These are phyloP conservation scores for Stagonosporopsis cucurbitacearum DNA, from an alignment of 2,329 filamentous ascomycete species.

Conservation along the genomic window DNA sequence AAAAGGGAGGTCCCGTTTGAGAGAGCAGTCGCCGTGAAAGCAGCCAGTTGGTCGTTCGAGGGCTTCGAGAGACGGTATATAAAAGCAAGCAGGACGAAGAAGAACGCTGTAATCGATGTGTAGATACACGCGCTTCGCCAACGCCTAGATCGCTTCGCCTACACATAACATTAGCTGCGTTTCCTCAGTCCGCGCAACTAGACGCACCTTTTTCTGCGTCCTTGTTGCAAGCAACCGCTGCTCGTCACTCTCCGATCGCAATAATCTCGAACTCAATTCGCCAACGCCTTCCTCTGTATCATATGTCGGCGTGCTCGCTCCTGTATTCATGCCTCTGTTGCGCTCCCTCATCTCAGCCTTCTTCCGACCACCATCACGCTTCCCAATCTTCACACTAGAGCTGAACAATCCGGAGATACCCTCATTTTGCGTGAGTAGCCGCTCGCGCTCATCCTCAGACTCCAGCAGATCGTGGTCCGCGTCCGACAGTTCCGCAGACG, in stretches of 20 bases:
- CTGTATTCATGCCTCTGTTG: slow-evolving; percentile 61
- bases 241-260: slow-evolving; percentile 53
- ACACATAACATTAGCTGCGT: slow-evolving; percentile 26
- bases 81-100: slow-evolving; percentile 62
- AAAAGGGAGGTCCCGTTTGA: slow-evolving; percentile 90
- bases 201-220: slow-evolving; percentile 44
- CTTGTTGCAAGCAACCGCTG: slow-evolving; percentile 62
- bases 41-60: slow-evolving; percentile 23
- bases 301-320: slow-evolving; percentile 81
- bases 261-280: slow-evolving; percentile 58
- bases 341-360: slow-evolving; percentile 36
- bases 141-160: slow-evolving; percentile 43
- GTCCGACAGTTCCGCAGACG: slow-evolving; percentile 44
- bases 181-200: slow-evolving; percentile 36
- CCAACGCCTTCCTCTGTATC: slow-evolving; percentile 86
- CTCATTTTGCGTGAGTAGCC: slow-evolving; percentile 46
- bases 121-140: slow-evolving; percentile 52
- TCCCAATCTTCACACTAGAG: slow-evolving; percentile 41
- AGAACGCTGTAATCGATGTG: slow-evolving; percentile 58
- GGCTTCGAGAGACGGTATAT: slow-evolving; percentile 62
- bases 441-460: slow-evolving; percentile 56
- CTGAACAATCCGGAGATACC: slow-evolving; percentile 40
- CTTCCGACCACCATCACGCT: slow-evolving; percentile 23
- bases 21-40: slow-evolving; percentile 43
- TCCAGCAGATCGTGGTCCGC: slow-evolving; percentile 51